Conservation (phyloP, 352 stramenopile species). For the Pilasporangium apinafurcum region DNA sequence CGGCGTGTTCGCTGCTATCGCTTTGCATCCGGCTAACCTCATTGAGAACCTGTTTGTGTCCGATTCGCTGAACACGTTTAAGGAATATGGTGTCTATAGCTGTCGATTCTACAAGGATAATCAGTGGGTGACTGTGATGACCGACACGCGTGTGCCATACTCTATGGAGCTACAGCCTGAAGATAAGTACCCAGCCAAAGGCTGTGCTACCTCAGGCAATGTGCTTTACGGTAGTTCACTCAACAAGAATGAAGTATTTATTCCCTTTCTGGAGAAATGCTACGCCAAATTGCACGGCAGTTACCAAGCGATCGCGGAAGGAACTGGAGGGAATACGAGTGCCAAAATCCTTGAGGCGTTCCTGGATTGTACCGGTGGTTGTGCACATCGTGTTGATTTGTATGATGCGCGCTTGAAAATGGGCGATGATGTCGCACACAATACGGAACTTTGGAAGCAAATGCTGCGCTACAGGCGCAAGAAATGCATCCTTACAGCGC, state of each 20-base stretch:
- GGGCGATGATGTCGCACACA: conserved; percentile 5
- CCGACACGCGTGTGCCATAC: conserved; percentile 83
- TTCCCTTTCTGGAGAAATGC: conserved; percentile 85
- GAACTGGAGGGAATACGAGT: conserved; percentile 31
- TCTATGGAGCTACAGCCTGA: conserved; percentile 31
- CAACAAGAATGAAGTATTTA: conserved; percentile 84
- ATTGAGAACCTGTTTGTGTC: conserved; percentile 90
- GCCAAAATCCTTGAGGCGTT: conserved; percentile 77
- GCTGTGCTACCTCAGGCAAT: conserved; percentile 24
- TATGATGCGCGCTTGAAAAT: conserved; percentile 20
- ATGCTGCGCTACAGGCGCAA: conserved; percentile 49
- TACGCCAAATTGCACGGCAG: conserved; percentile 87
- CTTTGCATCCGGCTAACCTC: conserved; percentile 73
- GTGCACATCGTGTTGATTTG: conserved; percentile 70
- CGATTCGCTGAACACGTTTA: conserved; percentile 69
- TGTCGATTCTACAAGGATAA: conserved; percentile 92
- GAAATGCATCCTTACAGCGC: conserved; percentile 57
- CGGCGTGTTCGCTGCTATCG: conserved; percentile 77
- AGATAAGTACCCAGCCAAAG: conserved; percentile 16
- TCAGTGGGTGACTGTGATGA: conserved; percentile 83
- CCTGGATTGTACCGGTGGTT: conserved; percentile 85
- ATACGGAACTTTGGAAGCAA: conserved; percentile 53
- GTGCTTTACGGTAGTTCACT: conserved; percentile 66
- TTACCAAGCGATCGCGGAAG: conserved; percentile 46
- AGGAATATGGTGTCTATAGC: conserved; percentile 84